Conservation (phyloP, 768 basidiomycete species). For the Boletales sp. region DNA sequence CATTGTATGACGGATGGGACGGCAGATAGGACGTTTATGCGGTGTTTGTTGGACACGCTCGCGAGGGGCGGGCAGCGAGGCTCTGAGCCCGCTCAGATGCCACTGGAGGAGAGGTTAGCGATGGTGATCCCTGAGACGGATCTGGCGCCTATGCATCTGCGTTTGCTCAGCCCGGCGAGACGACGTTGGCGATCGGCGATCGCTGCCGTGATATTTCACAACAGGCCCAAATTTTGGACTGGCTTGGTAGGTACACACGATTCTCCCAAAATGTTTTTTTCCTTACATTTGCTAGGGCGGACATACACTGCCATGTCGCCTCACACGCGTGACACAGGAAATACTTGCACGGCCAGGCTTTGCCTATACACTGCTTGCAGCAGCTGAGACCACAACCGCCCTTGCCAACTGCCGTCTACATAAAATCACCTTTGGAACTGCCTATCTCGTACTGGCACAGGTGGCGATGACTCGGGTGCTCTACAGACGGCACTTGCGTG, state of each 20-base stretch:
- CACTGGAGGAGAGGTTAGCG: conserved; percentile 38
- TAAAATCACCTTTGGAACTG: conserved; percentile 49
- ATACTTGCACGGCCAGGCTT: conserved; percentile 36
- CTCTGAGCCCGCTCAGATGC: conserved; percentile 11
- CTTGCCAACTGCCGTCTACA: conserved; percentile 38
- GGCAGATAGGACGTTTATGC: conserved; percentile 38
- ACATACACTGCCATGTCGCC: conserved; percentile 48
- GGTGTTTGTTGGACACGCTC: conserved; percentile 45
- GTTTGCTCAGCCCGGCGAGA: conserved; percentile 31
- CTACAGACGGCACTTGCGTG: conserved; percentile 43
- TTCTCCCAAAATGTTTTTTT: neutral
- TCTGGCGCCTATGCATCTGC: conserved; percentile 30
- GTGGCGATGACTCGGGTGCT: conserved; percentile 50
- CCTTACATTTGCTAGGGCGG: conserved; percentile 42
- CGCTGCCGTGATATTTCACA: conserved; percentile 36
- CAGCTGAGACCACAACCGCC: conserved; percentile 29
- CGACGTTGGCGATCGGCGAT: conserved; percentile 46
- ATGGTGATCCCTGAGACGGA: conserved; percentile 39
- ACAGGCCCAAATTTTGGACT: conserved; percentile 14
- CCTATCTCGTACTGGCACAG: conserved; percentile 47
- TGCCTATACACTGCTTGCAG: conserved; percentile 23
- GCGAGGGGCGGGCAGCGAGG: neutral
- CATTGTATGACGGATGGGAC: conserved; percentile 53
- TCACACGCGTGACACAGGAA: conserved; percentile 33
- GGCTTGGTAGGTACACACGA: conserved; percentile 31